Conservation (phyloP, 768 basidiomycete species). For the Dacryopinax spathularia region DNA sequence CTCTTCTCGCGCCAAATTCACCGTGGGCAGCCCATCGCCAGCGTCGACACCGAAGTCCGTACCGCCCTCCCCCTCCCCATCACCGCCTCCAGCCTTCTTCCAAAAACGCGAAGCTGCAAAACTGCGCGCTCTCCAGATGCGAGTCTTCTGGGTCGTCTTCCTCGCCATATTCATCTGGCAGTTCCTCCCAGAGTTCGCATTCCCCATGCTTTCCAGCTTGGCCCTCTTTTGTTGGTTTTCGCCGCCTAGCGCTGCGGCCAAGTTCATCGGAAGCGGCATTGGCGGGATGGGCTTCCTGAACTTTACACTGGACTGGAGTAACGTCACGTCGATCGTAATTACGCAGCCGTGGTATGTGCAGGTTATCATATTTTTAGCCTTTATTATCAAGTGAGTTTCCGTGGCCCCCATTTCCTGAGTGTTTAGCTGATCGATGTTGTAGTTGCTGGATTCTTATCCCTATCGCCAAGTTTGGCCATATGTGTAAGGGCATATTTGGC, state of each 20-base stretch:
- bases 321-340: not conserved
- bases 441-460: not conserved
- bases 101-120: not conserved
- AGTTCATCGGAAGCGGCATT: not conserved
- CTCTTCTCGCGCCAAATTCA: not conserved
- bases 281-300: not conserved
- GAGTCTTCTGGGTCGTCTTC: not conserved
- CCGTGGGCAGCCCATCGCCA: not conserved
- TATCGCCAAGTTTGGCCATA: not conserved
- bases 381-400: not conserved
- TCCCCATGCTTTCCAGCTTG: not conserved
- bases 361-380: not conserved
- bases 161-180: not conserved
- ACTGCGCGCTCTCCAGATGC: not conserved
- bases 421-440: not conserved
- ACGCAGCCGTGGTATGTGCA: not conserved
- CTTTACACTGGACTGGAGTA: slow-evolving; percentile 1
- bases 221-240: not conserved
- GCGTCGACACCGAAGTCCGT: not conserved
- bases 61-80: not conserved
- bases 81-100: not conserved
- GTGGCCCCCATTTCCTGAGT: not conserved
- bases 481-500: not conserved
- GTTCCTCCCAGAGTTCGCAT: not conserved
- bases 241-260: not conserved